Conservation (phyloP, 31 red algal species). For the Asparagopsis taxiformis region DNA sequence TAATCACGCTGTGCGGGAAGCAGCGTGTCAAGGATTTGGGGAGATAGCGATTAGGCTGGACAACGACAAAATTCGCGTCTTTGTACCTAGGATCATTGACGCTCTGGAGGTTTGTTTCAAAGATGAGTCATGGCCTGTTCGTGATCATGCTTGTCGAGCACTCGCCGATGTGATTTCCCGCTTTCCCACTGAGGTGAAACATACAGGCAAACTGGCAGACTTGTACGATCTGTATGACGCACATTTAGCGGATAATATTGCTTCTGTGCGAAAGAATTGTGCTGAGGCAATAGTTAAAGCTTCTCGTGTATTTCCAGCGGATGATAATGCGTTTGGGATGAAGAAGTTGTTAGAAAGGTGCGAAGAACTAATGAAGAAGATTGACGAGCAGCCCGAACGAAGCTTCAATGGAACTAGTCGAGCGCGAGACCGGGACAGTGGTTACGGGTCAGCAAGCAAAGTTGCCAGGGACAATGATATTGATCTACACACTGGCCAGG, state of each 20-base stretch:
- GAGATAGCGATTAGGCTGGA: constrained; percentile 63
- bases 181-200: constrained; percentile 48
- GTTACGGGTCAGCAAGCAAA: constrained; percentile 61
- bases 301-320: constrained; percentile 27
- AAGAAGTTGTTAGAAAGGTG: constrained; percentile 18
- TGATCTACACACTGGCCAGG: constrained; percentile 75
- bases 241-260: constrained; percentile 83
- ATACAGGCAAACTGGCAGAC: constrained; percentile 22
- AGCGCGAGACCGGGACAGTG: constrained; percentile 29
- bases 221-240: constrained; percentile 62
- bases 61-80: constrained; percentile 19
- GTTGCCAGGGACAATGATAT: constrained; percentile 81
- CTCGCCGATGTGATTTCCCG: constrained; percentile 44
- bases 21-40: constrained; percentile 81
- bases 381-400: constrained; percentile 42
- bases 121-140: constrained; percentile 98
- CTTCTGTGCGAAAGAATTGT: constrained; percentile 77
- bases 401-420: background rate
- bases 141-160: constrained; percentile 89
- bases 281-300: constrained; percentile 68
- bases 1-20: constrained; percentile 98
- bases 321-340: constrained; percentile 34
- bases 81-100: constrained; percentile 39
- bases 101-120: constrained; percentile 79
- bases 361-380: constrained; percentile 29